A percentile compares a stretch with the other conserved stretches of the same genome.
Conservation (phyloP, 1,139 yeast genomes). For the Saccharomyces hybrid region DNA sequence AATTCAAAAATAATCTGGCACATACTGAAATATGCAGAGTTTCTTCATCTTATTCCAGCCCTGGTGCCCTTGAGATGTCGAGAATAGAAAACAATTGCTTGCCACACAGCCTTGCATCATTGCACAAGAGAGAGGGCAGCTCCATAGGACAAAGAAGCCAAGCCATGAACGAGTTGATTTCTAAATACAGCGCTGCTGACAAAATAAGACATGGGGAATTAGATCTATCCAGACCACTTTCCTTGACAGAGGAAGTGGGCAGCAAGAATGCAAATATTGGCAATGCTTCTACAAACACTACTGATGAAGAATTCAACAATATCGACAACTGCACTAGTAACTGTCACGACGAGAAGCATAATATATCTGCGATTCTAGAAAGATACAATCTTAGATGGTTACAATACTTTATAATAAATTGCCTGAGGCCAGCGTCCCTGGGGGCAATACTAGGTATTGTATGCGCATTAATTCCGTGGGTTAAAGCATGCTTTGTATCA, state of each 20-base stretch:
- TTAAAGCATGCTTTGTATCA: constrained; percentile 57
- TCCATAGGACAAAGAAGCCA: constrained; percentile 27
- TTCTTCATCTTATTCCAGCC: constrained; percentile 4
- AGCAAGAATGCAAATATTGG: constrained; percentile 14
- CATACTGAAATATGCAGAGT: constrained; percentile 3
- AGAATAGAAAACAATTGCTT: background rate
- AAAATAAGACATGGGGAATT: constrained; percentile 24
- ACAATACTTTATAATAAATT: constrained; percentile 38
- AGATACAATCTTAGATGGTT: constrained; percentile 23
- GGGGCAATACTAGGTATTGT: constrained; percentile 46
- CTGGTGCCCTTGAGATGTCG: constrained; percentile 5
- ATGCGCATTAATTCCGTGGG: constrained; percentile 63
- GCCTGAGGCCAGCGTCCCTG: constrained; percentile 50
- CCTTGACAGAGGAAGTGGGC: constrained; percentile 25
- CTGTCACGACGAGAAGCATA: background rate
- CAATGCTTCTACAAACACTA: background rate
- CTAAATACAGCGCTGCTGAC: constrained; percentile 47
- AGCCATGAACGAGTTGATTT: constrained; percentile 48
- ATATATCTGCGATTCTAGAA: constrained; percentile 9
- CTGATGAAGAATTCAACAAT: constrained; percentile 1
- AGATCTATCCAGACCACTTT: constrained; percentile 25
- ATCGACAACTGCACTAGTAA: background rate
- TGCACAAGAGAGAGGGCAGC: background rate
- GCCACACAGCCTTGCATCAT: background rate
- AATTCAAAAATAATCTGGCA: background rate